phyloP scores from a whole-genome alignment of 768 basidiomycete genomes.

The Auriscalpium orientale region DNA sequence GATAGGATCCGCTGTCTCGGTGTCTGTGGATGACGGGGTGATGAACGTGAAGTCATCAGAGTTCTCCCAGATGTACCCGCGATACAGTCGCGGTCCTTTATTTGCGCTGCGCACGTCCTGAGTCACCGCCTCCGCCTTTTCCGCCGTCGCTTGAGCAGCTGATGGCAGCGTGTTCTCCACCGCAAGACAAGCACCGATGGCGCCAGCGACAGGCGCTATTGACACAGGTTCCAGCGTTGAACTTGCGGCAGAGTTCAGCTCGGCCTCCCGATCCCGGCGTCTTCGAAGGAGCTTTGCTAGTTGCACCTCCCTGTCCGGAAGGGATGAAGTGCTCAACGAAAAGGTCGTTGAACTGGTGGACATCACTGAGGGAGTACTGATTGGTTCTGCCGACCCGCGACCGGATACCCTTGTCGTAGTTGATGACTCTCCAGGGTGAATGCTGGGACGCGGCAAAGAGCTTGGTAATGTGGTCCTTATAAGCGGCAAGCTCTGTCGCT shows the following conservation, averaged over 20 bases:
- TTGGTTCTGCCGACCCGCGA: slow-evolving; percentile 15
- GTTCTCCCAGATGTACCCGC: slow-evolving; percentile 8
- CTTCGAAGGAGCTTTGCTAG: neutral
- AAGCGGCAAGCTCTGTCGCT: slow-evolving; percentile 18
- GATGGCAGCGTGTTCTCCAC: slow-evolving; percentile 7
- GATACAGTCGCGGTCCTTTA: slow-evolving; percentile 3
- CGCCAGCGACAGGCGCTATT: slow-evolving; percentile 5
- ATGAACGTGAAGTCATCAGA: slow-evolving; percentile 11
- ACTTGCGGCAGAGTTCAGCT: slow-evolving; percentile 16
- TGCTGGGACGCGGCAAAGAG: slow-evolving; percentile 16
- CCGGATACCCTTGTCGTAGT: slow-evolving; percentile 25
- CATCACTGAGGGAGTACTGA: slow-evolving; percentile 18
- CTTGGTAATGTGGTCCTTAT: slow-evolving; percentile 18
- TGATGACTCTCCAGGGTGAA: slow-evolving; percentile 19
- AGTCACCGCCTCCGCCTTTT: neutral
- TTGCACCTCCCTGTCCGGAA: neutral
- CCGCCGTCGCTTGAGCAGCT: slow-evolving; percentile 1
- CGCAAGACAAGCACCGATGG: slow-evolving; percentile 20
- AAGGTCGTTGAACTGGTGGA: slow-evolving; percentile 5
- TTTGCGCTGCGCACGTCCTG: neutral
- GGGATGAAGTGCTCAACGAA: slow-evolving; percentile 1
- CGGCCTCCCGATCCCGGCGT: neutral
- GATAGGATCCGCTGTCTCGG: slow-evolving; percentile 8
- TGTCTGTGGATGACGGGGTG: slow-evolving; percentile 8
- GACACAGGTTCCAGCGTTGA: slow-evolving; percentile 16